Percentiles rank a stretch among this genome's conserved stretches.
phyloP scores from a whole-genome alignment of 176 grass and related monocot species.

The Olyra latifolia region DNA sequence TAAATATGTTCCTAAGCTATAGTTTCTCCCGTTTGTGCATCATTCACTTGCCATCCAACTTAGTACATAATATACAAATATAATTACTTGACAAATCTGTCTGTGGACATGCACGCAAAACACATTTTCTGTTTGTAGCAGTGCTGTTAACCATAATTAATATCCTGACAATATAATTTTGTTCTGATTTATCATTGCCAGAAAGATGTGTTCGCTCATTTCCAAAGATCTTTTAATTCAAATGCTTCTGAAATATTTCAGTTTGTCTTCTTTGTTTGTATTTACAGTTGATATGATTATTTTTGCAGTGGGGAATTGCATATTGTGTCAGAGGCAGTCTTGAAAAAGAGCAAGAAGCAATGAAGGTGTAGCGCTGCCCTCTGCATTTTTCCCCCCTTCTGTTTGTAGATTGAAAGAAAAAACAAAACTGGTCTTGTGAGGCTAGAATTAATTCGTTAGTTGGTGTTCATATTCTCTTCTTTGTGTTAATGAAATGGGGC shows the following conservation, averaged over 20 bases:
- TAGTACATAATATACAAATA: not conserved
- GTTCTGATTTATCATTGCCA: not conserved
- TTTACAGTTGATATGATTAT: conserved; percentile 24
- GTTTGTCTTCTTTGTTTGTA: not conserved
- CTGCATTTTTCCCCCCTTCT: not conserved
- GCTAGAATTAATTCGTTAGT: not conserved
- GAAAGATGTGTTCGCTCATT: not conserved
- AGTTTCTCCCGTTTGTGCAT: not conserved
- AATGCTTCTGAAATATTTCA: conserved; percentile 10
- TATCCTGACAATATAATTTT: not conserved
- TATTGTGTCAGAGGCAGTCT: conserved; percentile 77
- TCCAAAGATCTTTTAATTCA: not conserved
- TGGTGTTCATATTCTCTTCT: not conserved
- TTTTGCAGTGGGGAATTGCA: conserved; percentile 84
- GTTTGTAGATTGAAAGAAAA: conserved; percentile 3
- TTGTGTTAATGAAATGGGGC: not conserved
- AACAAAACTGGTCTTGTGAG: not conserved
- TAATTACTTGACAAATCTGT: not conserved
- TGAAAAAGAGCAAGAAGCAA: conserved; percentile 75
- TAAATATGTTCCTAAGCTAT: not conserved
- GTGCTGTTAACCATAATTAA: not conserved
- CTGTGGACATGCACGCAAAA: not conserved
- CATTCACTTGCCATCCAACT: not conserved
- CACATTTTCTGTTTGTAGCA: not conserved
- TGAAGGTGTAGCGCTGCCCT: conserved; percentile 52